These are phyloP conservation scores for Aquanectria penicillioides DNA, from an alignment of 2,329 filamentous ascomycete genomes.

Conservation along the genomic window DNA sequence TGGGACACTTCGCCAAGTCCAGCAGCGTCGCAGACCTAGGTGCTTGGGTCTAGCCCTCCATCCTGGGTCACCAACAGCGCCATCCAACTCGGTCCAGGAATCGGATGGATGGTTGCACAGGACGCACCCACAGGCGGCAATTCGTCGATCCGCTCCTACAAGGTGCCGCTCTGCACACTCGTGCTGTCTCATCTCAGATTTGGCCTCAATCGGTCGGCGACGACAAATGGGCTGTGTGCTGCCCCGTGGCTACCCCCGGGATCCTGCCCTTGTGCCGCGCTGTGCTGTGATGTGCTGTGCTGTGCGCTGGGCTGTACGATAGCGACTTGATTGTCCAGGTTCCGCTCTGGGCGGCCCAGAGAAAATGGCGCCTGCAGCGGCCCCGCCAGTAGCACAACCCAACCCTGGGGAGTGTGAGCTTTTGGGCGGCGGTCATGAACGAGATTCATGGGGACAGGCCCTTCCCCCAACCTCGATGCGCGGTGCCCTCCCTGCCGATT, in stretches of 20 bases:
- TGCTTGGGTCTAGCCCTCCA: background rate
- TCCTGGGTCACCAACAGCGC: constrained; percentile 9
- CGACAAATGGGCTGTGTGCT: no score
- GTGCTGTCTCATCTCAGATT: constrained; percentile 38
- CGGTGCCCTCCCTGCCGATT: background rate
- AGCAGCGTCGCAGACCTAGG: constrained; percentile 7
- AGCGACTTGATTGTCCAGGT: constrained; percentile 20
- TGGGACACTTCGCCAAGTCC: background rate
- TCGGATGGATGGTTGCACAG: constrained; percentile 36
- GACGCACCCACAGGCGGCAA: constrained; percentile 27
- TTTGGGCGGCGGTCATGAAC: constrained; percentile 22
- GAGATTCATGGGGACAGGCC: constrained; percentile 25
- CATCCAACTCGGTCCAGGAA: constrained; percentile 15
- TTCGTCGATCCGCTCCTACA: constrained; percentile 14
- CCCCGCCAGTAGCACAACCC: constrained; percentile 29
- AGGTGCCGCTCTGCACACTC: constrained; percentile 34
- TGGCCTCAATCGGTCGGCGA: constrained; percentile 27
- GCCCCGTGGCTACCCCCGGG: no score
- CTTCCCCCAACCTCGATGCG: background rate
- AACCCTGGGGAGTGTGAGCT: constrained; percentile 6
- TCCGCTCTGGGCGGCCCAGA: constrained; percentile 17
- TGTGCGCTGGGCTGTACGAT: no score
- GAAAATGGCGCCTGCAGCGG: constrained; percentile 36
- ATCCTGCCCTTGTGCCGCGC: no score
- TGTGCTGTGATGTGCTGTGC: no score